Evolutionary conservation across 1,284 basidiomycete species (phyloP).

Genomic region (Apiotrichum gamsii): DNA sequence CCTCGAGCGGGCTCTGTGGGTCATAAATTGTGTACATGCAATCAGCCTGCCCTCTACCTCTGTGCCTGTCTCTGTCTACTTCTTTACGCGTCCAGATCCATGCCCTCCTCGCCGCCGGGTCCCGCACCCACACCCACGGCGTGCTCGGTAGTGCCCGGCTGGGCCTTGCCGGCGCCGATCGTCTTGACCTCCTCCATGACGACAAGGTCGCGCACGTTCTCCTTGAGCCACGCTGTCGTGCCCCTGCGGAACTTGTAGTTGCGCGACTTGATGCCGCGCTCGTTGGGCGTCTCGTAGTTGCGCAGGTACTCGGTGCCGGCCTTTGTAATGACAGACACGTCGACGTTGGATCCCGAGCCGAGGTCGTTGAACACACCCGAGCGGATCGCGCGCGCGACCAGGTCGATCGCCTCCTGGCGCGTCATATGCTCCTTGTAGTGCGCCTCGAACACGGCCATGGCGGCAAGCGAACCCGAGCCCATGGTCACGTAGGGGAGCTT

Average conservation of each 20-base stretch:
- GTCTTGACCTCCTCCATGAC: conserved; percentile 59
- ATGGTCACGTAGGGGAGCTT: conserved; percentile 99
- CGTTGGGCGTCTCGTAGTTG: conserved; percentile 85
- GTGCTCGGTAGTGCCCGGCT: conserved; percentile 25
- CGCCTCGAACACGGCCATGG: conserved; percentile 96
- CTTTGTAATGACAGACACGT: conserved; percentile 89
- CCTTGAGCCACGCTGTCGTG: conserved; percentile 80
- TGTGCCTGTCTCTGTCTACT: neutral
- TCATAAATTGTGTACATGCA: conserved; percentile 7
- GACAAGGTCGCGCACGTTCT: conserved; percentile 65
- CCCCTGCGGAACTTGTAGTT: conserved; percentile 78
- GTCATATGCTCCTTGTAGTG: conserved; percentile 78
- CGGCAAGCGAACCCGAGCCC: conserved; percentile 92
- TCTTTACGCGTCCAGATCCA: conserved; percentile 13
- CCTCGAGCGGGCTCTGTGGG: neutral
- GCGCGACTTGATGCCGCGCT: conserved; percentile 69
- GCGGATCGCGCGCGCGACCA: conserved; percentile 82
- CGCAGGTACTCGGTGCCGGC: conserved; percentile 77
- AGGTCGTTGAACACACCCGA: conserved; percentile 99
- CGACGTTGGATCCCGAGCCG: conserved; percentile 94
- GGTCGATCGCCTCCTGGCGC: conserved; percentile 72
- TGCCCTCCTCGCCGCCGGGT: conserved; percentile 16
- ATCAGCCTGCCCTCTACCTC: conserved; percentile 3
- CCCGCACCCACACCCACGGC: conserved; percentile 25
- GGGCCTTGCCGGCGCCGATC: conserved; percentile 38